phyloP scores from a whole-genome alignment of 805 yeast genomes.

The Candida oleophila region DNA sequence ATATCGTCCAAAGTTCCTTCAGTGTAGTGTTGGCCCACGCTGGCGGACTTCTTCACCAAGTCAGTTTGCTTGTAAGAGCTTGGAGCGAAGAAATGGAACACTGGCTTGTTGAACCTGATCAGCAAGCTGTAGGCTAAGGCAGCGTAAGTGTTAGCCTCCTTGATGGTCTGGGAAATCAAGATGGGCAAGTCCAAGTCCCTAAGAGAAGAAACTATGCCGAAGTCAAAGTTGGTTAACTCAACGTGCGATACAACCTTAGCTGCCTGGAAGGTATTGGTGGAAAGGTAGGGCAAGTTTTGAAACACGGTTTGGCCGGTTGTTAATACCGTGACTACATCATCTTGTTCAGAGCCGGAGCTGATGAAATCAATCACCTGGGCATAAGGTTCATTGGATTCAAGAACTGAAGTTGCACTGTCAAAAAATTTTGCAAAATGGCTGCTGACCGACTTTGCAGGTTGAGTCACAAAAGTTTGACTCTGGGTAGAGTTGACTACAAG shows the following conservation, averaged over 20 bases:
- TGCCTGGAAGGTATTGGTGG: constrained; percentile 32
- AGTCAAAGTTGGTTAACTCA: constrained; percentile 60
- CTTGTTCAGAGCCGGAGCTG: constrained; percentile 13
- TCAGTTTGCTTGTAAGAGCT: constrained; percentile 14
- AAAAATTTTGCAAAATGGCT: constrained; percentile 28
- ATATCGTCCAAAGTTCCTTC: constrained; percentile 18
- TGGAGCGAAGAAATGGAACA: constrained; percentile 66
- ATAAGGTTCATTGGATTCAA: constrained; percentile 55
- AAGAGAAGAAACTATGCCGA: constrained; percentile 64
- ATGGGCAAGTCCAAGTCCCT: constrained; percentile 67
- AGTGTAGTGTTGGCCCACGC: constrained; percentile 10
- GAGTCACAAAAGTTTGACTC: constrained; percentile 37
- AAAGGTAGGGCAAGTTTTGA: constrained; percentile 59
- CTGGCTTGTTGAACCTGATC: constrained; percentile 48
- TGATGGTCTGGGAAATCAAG: constrained; percentile 61
- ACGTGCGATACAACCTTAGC: constrained; percentile 59
- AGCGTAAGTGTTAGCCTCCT: constrained; percentile 54
- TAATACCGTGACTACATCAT: constrained; percentile 43
- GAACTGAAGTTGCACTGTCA: constrained; percentile 23
- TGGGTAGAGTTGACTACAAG: not conserved
- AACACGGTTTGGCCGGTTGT: constrained; percentile 55
- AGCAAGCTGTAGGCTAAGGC: constrained; percentile 61
- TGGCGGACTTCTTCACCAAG: constrained; percentile 12
- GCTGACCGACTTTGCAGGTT: constrained; percentile 44
- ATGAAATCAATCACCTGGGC: constrained; percentile 35